Evolutionary conservation across 768 basidiomycete genomes (phyloP), one percentile per base, ranked within the genome.

Genomic region (Mycena amicta): DNA sequence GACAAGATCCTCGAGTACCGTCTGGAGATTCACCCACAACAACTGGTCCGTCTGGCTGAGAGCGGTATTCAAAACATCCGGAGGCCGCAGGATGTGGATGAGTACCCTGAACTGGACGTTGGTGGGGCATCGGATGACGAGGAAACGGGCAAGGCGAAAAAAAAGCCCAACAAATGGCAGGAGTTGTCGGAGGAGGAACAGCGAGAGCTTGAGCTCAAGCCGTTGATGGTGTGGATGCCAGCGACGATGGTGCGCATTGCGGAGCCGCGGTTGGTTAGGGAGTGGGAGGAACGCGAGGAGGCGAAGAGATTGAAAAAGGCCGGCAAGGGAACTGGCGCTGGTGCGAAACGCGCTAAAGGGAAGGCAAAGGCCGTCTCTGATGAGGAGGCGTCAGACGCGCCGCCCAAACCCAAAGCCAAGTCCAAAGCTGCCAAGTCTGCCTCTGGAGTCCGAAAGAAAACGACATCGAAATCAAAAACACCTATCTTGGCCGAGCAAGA

Each of bases 1-100:
- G 91, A 92, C 63, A 73, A 77, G 6, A 74, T 86, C 1, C 76
- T 86, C 40, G 93, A 96, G 70, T 94, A 93, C 64, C 88, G 93
- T 1, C 74, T 95, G 13, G 88, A 93, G 65, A 77, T 93, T 52
- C 80, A 83, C 5, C 93, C 90, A 0, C 77, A 78, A 4, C 78
- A 81, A 46, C 80, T 94, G 22, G 89, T 91, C 4, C 75, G 73
- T 3, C 75, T 91, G 0, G 82, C 87, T 13, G 86, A 86, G 62
- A 80, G 78, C 0, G 90, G 90, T 0, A 80, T 95, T 52, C 77
- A 79, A 53, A 90, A 89, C 6, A 73, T 80, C 20, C 80, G 92
- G 3, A 31, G 74, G 58, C 63, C 82, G 70, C 74, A 79, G 62
- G 72, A 77, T 57, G 70, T 76, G 56, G 66, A 87, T 68, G 72